Percentiles rank a stretch among this genome's conserved stretches.
These are phyloP conservation scores for Diplocarpon rosae DNA, from an alignment of 2,329 filamentous ascomycete species.

Conservation along the genomic window DNA sequence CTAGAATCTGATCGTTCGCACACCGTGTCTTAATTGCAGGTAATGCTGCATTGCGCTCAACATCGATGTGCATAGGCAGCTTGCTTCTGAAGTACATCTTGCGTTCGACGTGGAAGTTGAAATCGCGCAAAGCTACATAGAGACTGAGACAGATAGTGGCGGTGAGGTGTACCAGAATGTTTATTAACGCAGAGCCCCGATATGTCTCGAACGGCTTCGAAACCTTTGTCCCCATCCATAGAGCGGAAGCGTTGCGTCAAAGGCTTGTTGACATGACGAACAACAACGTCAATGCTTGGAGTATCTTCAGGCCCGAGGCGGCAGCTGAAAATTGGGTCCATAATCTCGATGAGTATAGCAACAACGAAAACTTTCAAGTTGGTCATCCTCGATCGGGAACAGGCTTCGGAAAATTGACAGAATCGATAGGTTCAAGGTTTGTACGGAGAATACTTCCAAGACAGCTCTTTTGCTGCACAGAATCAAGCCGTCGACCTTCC, in stretches of 20 bases:
- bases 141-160: constrained; percentile 14
- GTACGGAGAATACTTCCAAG: constrained; percentile 17
- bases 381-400: background rate
- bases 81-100: constrained; percentile 15
- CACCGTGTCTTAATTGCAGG: constrained; percentile 7
- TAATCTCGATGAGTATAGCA: constrained; percentile 16
- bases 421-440: constrained; percentile 12
- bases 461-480: constrained; percentile 3
- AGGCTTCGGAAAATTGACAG: constrained; percentile 9
- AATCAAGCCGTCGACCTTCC: constrained; percentile 3
- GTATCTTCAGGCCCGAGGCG: constrained; percentile 15
- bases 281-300: constrained; percentile 24
- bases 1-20: constrained; percentile 11
- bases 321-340: constrained; percentile 17
- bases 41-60: constrained; percentile 14
- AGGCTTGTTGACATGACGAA: constrained; percentile 24
- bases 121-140: constrained; percentile 17
- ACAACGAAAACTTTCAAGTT: constrained; percentile 14
- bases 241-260: constrained; percentile 17
- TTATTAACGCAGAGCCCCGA: constrained; percentile 25
- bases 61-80: constrained; percentile 8
- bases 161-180: constrained; percentile 24
- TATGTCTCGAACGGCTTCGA: constrained; percentile 22
- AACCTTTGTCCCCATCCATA: constrained; percentile 20
- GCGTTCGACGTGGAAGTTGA: constrained; percentile 14